These are phyloP conservation scores for Xanthoparmelia taractica DNA, from an alignment of 495 filamentous ascomycete species.

Conservation along the genomic window DNA sequence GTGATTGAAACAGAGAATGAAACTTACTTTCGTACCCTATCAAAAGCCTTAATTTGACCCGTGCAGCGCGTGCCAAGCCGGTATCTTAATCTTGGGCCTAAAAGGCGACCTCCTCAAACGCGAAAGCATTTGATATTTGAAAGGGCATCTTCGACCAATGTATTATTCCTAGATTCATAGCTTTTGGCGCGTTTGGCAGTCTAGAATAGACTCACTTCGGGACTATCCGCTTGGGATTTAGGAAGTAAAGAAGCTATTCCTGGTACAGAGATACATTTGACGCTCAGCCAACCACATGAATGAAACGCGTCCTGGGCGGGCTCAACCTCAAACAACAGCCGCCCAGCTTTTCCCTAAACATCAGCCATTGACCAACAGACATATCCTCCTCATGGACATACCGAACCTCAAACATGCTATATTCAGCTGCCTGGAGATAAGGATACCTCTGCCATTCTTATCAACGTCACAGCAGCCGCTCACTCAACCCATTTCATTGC, in stretches of 20 bases:
- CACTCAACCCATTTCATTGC: constrained; percentile 15
- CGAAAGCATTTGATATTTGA: background rate
- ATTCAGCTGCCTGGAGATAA: constrained; percentile 1
- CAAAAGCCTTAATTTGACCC: no score
- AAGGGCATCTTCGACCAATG: background rate
- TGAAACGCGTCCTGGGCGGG: constrained; percentile 1
- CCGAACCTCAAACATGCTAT: constrained; percentile 9
- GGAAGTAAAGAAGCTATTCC: constrained; percentile 2
- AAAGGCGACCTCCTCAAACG: no score
- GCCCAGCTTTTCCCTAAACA: constrained; percentile 15
- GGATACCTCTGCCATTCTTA: constrained; percentile 4
- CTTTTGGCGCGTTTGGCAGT: background rate
- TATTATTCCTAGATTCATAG: background rate
- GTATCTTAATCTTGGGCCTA: no score
- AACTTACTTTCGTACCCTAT: no score
- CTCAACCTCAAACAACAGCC: constrained; percentile 15
- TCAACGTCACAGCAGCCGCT: constrained; percentile 22
- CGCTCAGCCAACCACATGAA: constrained; percentile 11
- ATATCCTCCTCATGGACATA: background rate
- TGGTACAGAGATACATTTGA: background rate
- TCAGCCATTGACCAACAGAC: constrained; percentile 10
- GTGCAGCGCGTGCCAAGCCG: no score
- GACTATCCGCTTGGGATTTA: no score
- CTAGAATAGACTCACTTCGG: background rate
- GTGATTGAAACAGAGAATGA: no score